Evolutionary conservation across 495 filamentous ascomycete genomes (phyloP).

Genomic region (Podospora fimiseda): DNA sequence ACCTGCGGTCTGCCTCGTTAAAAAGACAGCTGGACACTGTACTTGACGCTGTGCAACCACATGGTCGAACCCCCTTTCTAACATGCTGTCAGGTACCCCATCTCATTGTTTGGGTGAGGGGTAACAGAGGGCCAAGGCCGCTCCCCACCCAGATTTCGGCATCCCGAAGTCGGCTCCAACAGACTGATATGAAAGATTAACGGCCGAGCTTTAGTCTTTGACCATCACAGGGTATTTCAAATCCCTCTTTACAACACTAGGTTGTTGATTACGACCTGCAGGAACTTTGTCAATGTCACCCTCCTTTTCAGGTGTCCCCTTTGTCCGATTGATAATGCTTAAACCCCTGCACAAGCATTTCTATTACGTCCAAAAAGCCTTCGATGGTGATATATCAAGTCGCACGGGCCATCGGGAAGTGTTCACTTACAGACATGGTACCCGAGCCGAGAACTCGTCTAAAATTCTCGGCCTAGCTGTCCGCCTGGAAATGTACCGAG

Average conservation of each 20-base stretch:
- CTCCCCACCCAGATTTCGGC: constrained; percentile 13
- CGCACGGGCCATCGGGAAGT: not conserved
- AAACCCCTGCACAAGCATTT: no score
- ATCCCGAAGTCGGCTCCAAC: constrained; percentile 27
- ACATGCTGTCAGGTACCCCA: constrained; percentile 1
- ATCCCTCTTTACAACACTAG: constrained; percentile 21
- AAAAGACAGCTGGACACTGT: constrained; percentile 10
- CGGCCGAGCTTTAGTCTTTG: no score
- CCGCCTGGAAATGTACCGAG: no score
- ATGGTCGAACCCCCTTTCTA: constrained; percentile 8
- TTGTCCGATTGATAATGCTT: not conserved
- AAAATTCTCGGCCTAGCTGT: not conserved
- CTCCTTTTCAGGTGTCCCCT: no score
- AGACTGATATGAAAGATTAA: constrained; percentile 27
- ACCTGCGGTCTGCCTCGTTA: constrained; percentile 22
- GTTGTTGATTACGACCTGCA: constrained; percentile 21
- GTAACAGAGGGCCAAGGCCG: constrained; percentile 8
- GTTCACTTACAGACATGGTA: not conserved
- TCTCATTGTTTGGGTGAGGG: constrained; percentile 13
- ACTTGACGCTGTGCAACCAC: constrained; percentile 24
- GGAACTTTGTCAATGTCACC: no score
- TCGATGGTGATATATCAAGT: not conserved
- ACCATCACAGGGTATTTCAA: not conserved
- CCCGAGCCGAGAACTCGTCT: not conserved
- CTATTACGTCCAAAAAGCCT: no score